Base-by-base conservation (phyloP, 2,329 filamentous ascomycete genomes). In the Claviceps maximensis region DNA sequence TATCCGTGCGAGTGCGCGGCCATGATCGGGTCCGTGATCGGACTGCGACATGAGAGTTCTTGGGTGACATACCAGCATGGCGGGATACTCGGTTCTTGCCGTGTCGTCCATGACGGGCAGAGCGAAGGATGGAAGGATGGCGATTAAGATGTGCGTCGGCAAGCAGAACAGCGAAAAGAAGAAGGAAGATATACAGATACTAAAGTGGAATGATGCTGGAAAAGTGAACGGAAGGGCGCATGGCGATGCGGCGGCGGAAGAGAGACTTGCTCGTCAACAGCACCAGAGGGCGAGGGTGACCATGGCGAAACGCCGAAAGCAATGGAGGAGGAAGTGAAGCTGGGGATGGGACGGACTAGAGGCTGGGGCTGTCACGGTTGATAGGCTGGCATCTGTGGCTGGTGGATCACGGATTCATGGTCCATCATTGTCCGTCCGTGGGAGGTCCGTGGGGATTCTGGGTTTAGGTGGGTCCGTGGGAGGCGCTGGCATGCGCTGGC, bases 61-160 rank as follows among this genome's bases (percentile, higher is more conserved):
- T 56, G 45, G 54, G 21, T 56, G 56, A 71, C 86, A 77, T 77
- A 96, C 91, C 84, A 95, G 84, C 80, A 97, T 84, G 62, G 83
- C 84, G 69, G 91, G 89, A 76, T 97, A 97, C 71, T 96, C 91
- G 70, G 86, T 78, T 71, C 89, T 82, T 67, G 87, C 84, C 65
- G 91, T 79, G 64, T 84, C 84, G 56, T 87, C 84, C 82, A 88
- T 88, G 63, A 63, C 69, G 61, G 84, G 51, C 48, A 41, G 29
- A 36, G 25, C 27, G 33, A 27, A 29, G 29, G 12, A 29, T 19
- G 31, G 23, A 12, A 19, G 10, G n/a, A 10, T n/a, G 38, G n/a
- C 1, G 25, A 9, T 46, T 3, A 38, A 17, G 36, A 13, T 6
- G 36, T 38, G 19, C 40, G n/a, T 4, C 10, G 40, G 10, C n/a